These are phyloP conservation scores for Peribolospora kevripleyi DNA, from an alignment of 768 basidiomycete species.

Conservation along the genomic window DNA sequence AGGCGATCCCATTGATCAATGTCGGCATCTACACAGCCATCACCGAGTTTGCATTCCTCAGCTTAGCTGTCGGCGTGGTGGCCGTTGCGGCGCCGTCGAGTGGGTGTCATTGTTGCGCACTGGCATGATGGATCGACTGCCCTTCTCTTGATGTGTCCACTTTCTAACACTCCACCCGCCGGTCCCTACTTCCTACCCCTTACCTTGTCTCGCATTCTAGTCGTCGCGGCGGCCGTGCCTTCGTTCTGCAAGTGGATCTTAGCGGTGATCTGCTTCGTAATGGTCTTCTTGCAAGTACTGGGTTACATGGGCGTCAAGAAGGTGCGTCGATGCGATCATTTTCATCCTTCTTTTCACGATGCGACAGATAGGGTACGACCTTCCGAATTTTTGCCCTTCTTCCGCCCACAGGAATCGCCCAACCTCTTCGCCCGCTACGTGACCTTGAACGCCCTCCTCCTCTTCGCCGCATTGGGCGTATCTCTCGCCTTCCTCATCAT, in stretches of 20 bases:
- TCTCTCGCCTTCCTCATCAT: slow-evolving; percentile 41
- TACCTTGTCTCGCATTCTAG: slow-evolving; percentile 15
- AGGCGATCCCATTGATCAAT: slow-evolving; percentile 67
- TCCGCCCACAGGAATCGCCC: background rate
- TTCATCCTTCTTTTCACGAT: background rate
- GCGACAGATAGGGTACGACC: no score
- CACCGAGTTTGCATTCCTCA: slow-evolving; percentile 44
- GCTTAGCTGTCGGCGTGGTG: slow-evolving; percentile 43
- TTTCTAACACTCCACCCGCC: background rate
- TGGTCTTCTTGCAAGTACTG: slow-evolving; percentile 48
- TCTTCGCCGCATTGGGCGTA: slow-evolving; percentile 37
- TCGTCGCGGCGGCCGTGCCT: slow-evolving; percentile 67
- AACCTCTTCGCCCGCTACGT: slow-evolving; percentile 24
- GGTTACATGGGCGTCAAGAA: slow-evolving; percentile 65
- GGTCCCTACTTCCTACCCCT: background rate
- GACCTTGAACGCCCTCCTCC: slow-evolving; percentile 34
- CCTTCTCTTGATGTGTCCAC: background rate
- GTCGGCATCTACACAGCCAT: slow-evolving; percentile 65
- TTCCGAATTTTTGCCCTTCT: background rate
- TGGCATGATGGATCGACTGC: no score
- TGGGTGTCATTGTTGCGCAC: slow-evolving; percentile 21
- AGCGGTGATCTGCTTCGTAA: slow-evolving; percentile 47
- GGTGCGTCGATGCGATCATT: slow-evolving; percentile 24
- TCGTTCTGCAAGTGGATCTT: slow-evolving; percentile 49
- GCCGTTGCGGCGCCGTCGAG: slow-evolving; percentile 55